Conservation (phyloP, 345 rosid species). For the Pistacia atlantica region DNA sequence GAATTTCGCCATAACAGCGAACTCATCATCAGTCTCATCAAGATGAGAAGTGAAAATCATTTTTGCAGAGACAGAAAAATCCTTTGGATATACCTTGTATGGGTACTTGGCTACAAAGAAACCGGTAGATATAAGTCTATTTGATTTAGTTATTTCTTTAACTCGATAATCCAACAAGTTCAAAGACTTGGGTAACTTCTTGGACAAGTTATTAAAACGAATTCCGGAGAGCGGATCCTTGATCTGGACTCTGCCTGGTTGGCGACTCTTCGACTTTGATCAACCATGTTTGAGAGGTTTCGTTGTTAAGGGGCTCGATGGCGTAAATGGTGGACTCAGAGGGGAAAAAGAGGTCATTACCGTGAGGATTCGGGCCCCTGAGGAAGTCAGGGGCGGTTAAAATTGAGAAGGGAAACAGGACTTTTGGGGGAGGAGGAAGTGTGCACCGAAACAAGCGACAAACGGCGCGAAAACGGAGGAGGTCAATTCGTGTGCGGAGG, state of each 20-base stretch:
- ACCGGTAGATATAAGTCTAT: neutral
- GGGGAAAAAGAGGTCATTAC: neutral
- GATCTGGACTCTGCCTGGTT: neutral
- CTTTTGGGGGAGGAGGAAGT: neutral
- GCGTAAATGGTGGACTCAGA: neutral
- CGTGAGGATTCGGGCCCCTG: too few species aligned
- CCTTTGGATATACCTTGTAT: too few species aligned
- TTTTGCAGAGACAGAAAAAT: neutral
- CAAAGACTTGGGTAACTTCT: neutral
- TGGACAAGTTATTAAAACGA: neutral
- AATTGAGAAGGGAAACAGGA: neutral
- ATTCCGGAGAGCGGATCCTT: neutral
- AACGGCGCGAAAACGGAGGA: constrained; percentile 17
- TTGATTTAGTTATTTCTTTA: too few species aligned
- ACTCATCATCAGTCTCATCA: neutral
- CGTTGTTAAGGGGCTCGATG: neutral
- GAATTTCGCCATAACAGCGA: neutral
- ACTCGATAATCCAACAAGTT: neutral
- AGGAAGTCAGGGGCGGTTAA: too few species aligned
- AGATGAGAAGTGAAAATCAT: neutral
- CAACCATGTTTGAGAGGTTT: neutral
- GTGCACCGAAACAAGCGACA: constrained; percentile 16
- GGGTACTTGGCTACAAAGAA: neutral
- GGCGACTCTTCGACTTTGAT: neutral
- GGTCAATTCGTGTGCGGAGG: constrained; percentile 10